Conservation (phyloP, 2,329 filamentous ascomycete species). For the Hymenoscyphus scutula region DNA sequence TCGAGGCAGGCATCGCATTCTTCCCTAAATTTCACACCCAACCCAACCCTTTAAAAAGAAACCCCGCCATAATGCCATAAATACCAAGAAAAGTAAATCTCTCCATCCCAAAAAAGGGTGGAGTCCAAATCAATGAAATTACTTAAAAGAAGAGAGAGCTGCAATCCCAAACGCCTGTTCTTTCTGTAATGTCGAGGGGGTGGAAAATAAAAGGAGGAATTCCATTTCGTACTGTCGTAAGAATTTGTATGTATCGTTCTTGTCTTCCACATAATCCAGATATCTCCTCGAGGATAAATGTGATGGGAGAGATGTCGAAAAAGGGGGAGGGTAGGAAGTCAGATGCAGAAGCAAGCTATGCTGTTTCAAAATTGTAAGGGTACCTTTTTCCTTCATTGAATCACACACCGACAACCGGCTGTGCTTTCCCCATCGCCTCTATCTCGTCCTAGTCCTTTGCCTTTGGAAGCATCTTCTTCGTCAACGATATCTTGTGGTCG, state of each 20-base stretch:
- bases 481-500: constrained; percentile 81
- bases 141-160: neutral
- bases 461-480: constrained; percentile 52
- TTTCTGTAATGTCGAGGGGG: neutral
- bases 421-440: constrained; percentile 54
- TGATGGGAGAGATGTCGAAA: constrained; percentile 2
- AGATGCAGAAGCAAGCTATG: constrained; percentile 3
- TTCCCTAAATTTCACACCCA: neutral
- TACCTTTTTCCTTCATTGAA: constrained; percentile 47
- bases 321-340: neutral
- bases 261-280: constrained; percentile 1
- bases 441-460: constrained; percentile 40
- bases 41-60: neutral
- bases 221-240: constrained; percentile 7
- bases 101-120: neutral
- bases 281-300: neutral
- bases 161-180: constrained; percentile 1
- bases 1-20: neutral
- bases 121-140: neutral
- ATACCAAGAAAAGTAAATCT: neutral
- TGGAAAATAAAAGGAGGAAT: neutral
- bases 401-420: constrained; percentile 63
- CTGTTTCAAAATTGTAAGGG: neutral
- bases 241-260: constrained; percentile 3
- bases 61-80: neutral